Base-by-base conservation (phyloP, 1,284 basidiomycete genomes). In the Kwoniella shivajii region DNA sequence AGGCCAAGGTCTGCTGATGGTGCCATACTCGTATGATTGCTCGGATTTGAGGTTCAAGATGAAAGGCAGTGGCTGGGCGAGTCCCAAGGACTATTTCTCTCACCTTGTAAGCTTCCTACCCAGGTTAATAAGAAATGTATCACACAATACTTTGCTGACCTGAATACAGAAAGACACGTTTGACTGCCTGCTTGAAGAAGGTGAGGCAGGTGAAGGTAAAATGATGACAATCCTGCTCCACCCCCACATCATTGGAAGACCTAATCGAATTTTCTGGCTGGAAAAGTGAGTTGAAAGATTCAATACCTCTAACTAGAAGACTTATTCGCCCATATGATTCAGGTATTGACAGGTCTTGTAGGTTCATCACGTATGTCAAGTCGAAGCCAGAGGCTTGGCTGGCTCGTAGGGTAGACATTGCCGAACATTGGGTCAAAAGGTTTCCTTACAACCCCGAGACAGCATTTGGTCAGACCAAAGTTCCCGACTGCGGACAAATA, bases 21-120 rank as follows among this genome's bases (percentile, higher is more conserved):
- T 78, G 7, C 76, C 76, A 4, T 78, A 73, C 59, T 74, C 76
- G 34, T 64, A 62, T 44, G 63, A 65, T 50, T 54, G 50, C 45
- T 53, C 61, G 22, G 63, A 65, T 45, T 31, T 60, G 13, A 46
- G 61, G 16, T 65, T 65, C 54, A 65, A 65, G 34, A 49, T 50
- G 47, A 43, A 50, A 34, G 63, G 63, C 6, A 56, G 52, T 4
- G 63, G 63, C 6, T 65, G 55, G 52, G 60, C 63, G 6, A 59
- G 60, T 47, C 63, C 63, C 13, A 63, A 58, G 39, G 63, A 63
- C 36, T 65, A 52, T 24, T 62, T 52, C 34, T n/a, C 47, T 22
- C 52, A 59, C 38, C 50, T 59, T 26, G 63, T 60, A 20, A 22
- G 63, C 55, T 11, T 5, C 0, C 27, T 26, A 22, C 48, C 11